phyloP scores from a whole-genome alignment of 192 early-diverging fungal species.

The Coemansia sp. region DNA sequence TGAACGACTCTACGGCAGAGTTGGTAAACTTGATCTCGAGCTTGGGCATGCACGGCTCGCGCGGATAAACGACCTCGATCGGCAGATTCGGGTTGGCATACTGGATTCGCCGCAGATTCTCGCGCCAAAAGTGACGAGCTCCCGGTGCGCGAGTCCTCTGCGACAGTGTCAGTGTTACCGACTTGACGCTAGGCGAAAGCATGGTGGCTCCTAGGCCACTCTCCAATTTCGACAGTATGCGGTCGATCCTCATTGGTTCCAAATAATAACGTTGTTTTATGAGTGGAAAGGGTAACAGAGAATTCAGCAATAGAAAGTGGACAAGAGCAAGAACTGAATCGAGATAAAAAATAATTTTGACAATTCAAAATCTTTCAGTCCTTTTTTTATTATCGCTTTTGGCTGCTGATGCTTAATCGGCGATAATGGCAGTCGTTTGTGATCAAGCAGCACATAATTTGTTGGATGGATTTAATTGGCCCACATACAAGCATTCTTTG shows the following conservation, averaged over 20 bases:
- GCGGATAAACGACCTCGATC: constrained; percentile 45
- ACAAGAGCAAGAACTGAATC: neutral
- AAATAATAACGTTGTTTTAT: no score
- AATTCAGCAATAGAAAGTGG: neutral
- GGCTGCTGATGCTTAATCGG: neutral
- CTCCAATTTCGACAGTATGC: constrained; percentile 40
- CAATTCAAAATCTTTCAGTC: no score
- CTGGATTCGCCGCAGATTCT: constrained; percentile 51
- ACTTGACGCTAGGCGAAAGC: constrained; percentile 37
- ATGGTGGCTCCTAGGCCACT: constrained; percentile 36
- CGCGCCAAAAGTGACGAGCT: constrained; percentile 54
- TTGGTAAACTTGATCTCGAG: constrained; percentile 47
- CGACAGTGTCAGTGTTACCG: constrained; percentile 50
- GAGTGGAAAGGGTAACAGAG: neutral
- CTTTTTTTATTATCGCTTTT: no score
- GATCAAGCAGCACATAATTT: neutral
- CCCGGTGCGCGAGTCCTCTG: constrained; percentile 50
- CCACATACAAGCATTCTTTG: neutral
- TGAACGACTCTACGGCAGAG: constrained; percentile 23
- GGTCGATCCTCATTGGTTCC: constrained; percentile 43
- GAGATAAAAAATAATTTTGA: neutral
- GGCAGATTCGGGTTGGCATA: constrained; percentile 48
- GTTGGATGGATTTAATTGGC: neutral
- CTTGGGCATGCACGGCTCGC: constrained; percentile 46
- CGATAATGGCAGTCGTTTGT: neutral